Base-by-base conservation (phyloP, 176 grass and related monocot genomes). In the Leersia perrieri region DNA sequence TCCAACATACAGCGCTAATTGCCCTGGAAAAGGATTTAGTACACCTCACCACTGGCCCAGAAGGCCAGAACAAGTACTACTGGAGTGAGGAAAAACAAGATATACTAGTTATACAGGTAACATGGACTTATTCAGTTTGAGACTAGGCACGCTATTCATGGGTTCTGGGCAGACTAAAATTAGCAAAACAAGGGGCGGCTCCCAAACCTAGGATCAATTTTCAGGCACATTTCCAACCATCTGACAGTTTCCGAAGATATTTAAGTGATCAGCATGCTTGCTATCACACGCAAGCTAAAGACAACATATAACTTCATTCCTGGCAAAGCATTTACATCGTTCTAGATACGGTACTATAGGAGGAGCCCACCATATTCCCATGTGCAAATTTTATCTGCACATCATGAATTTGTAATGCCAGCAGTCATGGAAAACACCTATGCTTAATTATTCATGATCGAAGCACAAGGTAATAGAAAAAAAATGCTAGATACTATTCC, bases 81-180 rank as follows among this genome's bases (percentile, higher is more conserved):
- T 18, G 1, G 7, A 53, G 49, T 5, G 20, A 53, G 3, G 49
- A 53, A 53, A 2, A 53, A 53, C 20, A 22, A 53, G 18, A 1
- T 53, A 53, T 33, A 75, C 61, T 9, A 2, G 16, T 70, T 16
- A 20, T 55, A 67, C 16, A 80, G 3, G 27, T 62, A 79, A 77
- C 18, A 83, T 25, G 42, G 3, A 66, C 26, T 20, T 16, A 66
- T 20, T 75, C 26, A 58, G 41, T 64, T 53, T 64, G 20, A 76
- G 3, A 62, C 3, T 2, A 64, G n/a, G 55, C 63, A 88, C 42
- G 66, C 27, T 65, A 64, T 72, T 88, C 73, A 72, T 55, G 33
- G 28, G 26, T 76, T 61, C 4, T 61, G 4, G 0, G 18, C 36
- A 41, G 29, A 33, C 49, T 62, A 70, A 28, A 75, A 55, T 27